Base-by-base conservation (phyloP, 345 rosid genomes). In the Eutrema yunnanense region DNA sequence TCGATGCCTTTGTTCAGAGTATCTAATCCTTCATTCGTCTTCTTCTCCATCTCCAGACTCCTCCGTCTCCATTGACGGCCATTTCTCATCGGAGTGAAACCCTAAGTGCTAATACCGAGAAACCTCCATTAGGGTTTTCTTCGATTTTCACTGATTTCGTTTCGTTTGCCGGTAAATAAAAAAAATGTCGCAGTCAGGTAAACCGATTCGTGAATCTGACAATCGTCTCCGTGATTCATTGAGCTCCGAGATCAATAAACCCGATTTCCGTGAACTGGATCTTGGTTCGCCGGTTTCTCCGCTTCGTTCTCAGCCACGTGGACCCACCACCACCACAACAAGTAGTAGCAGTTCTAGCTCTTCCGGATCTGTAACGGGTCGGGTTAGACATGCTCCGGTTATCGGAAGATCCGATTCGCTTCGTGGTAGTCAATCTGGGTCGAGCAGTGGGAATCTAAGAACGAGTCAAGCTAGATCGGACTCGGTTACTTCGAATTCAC, bases 261-360 rank as follows among this genome's bases (percentile, higher is more conserved):
- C 98, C 3, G 99, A 95, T 81, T 95, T 86, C 73, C 96, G 99
- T 6, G 94, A 95, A 50, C 81, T 92, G 78, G 90, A 95, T 92
- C 86, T 95, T 42, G 98, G 98, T 27, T 95, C 99, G 0, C 99
- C 99, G 16, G 94, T 92, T 62, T 95, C 99, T 42, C 96, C 99
- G 26, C 88, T 92, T 40, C 85, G 96, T 30, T 73, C 90, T 41
- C 87, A 91, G 6, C 81, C 72, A 49, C 80, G 75, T 68, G 84
- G 79, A 22, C 73, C 73, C 51, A 77, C 83, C 3, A 68, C 85
- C 1, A 73, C 86, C 0, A 68, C 92, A 4, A 69, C 57, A 3
- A 83, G 89, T n/a, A 84, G 91, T 51, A 84, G 88, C 62, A 71
- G 75, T 6, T 92, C 99, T 11, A 85, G 93, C 70, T 90, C 97